Evolutionary conservation across 2,329 filamentous ascomycete species (phyloP), one percentile per base, ranked within the genome.

Genomic region (Chaetomium globosum): DNA sequence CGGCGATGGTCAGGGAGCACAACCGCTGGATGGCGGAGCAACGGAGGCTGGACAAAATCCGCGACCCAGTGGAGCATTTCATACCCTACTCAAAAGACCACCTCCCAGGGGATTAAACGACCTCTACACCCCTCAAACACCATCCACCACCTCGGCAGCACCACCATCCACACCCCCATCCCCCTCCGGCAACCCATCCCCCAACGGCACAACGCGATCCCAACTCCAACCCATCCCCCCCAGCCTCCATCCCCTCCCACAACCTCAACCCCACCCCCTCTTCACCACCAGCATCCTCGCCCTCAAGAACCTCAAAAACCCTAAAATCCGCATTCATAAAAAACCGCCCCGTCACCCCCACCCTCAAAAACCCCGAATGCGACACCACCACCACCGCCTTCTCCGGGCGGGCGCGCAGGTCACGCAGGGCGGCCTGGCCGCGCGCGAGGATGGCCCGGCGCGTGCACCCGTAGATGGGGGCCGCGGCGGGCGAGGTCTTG

Each of bases 301-400:
- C 43, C 21, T 28, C 59, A 2, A 19, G 79, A 68, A 87, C 86
- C 21, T 85, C 81, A 70, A 89, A 89, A 33, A 89, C 77, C 13
- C 87, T 81, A 74, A 86, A 90, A 71, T 90, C 87, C 12, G 83
- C 84, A 67, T 89, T 89, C 73, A 82, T 83, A 71, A 80, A 87
- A 77, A 78, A 83, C 68, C 78, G 78, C 1, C 85, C 83, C 9
- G 80, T 81, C 8, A 89, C 81, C 9, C 81, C 85, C 3, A 79
- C 74, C n/a, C 87, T 77, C 67, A 90, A 70, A 73, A 89, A 90
- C 0, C 82, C 86, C 1, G 87, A 86, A 75, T 90, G 87, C 1
- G 84, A 85, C 4, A 90, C 86, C 0, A 90, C 87, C 10, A 87
- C 80, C 61, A 90, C 81, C 59, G 87, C 79, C 69, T 85, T 85